Conservation (phyloP, 2,329 filamentous ascomycete species). For the Colletotrichum cereale region DNA sequence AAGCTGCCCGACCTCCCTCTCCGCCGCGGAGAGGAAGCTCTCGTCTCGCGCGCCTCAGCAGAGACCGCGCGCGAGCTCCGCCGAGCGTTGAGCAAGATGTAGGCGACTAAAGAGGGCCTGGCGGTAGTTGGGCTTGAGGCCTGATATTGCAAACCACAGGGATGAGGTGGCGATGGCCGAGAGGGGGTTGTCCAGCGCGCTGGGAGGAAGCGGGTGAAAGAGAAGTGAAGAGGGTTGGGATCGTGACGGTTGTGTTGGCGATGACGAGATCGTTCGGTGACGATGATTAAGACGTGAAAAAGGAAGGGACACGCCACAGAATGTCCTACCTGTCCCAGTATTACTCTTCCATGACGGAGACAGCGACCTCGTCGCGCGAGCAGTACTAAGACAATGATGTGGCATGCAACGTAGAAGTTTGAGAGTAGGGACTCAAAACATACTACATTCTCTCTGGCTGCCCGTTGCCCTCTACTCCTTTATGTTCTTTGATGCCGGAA, state of each 20-base stretch:
- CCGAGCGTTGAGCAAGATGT: conserved; percentile 47
- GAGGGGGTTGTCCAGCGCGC: conserved; percentile 19
- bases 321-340: too few species aligned
- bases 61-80: conserved; percentile 38
- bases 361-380: conserved; percentile 28
- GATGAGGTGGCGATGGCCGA: conserved; percentile 44
- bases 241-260: conserved; percentile 41
- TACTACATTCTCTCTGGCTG: too few species aligned
- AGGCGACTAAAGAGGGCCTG: conserved; percentile 58
- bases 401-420: too few species aligned
- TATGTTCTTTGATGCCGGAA: too few species aligned
- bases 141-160: conserved; percentile 42
- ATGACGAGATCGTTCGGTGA: conserved; percentile 46
- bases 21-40: conserved; percentile 39
- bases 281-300: too few species aligned
- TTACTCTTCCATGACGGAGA: conserved; percentile 46
- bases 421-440: too few species aligned
- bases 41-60: conserved; percentile 46
- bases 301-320: too few species aligned
- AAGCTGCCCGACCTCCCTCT: conserved; percentile 38
- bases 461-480: too few species aligned
- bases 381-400: conserved; percentile 46
- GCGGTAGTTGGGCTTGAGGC: conserved; percentile 54
- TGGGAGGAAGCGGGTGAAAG: conserved; percentile 48
- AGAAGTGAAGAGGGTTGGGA: conserved; percentile 49